phyloP scores from a whole-genome alignment of 331 rosid species.

The Saraca asoca region DNA sequence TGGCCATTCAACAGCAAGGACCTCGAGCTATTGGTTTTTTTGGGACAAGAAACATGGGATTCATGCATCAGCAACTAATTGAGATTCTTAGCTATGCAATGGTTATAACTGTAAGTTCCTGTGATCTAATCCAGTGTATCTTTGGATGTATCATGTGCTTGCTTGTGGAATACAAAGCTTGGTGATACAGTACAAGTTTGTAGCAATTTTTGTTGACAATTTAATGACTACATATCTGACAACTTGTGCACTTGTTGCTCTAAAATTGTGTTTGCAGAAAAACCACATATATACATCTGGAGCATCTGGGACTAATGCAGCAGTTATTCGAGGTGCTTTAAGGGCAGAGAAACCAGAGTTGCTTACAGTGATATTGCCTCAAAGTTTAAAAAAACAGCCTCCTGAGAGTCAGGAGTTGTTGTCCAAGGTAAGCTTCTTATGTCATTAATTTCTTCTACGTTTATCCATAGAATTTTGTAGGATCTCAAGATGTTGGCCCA shows the following conservation, averaged over 20 bases:
- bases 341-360: slow-evolving; percentile 98
- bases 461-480: background rate
- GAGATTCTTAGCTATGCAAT: slow-evolving; percentile 99
- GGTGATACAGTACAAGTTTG: slow-evolving; percentile 19
- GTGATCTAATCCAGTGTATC: slow-evolving; percentile 18
- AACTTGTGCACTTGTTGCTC: slow-evolving; percentile 32
- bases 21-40: slow-evolving; percentile 97
- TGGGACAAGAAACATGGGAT: slow-evolving; percentile 99
- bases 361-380: slow-evolving; percentile 96
- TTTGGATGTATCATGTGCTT: slow-evolving; percentile 24
- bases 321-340: slow-evolving; percentile 98
- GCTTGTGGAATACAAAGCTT: slow-evolving; percentile 27
- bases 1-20: slow-evolving; percentile 99
- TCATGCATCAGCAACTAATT: slow-evolving; percentile 96
- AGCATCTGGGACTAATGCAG: slow-evolving; percentile 99
- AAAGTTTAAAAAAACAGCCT: slow-evolving; percentile 90
- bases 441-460: background rate
- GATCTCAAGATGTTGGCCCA: background rate
- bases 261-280: slow-evolving; percentile 57
- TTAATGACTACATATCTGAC: slow-evolving; percentile 5
- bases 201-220: slow-evolving; percentile 24
- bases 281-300: slow-evolving; percentile 97
- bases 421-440: slow-evolving; percentile 66
- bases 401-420: slow-evolving; percentile 98
- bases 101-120: slow-evolving; percentile 90